Evolutionary conservation across 768 basidiomycete genomes (phyloP), one percentile per base, ranked within the genome.

Genomic region (Gloeopeniophorella convolvens): DNA sequence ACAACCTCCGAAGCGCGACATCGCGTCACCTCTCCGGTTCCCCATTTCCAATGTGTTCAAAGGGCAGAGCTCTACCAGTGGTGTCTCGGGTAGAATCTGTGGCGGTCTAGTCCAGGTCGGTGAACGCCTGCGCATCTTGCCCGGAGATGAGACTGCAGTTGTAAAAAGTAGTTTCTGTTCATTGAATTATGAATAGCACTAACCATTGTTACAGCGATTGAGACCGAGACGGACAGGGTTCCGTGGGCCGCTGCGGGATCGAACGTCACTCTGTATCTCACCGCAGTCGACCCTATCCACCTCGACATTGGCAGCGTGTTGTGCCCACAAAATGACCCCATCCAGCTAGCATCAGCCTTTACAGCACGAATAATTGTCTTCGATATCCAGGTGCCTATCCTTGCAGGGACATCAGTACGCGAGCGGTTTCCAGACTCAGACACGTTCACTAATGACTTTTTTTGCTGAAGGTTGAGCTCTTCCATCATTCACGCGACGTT

Each of bases 31-130:
- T 0, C 66, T 95, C 20, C 80, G 96, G 31, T 74, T 97, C 37
- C 96, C 96, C 0, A 79, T 98, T 18, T 87, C 92, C 11, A 98
- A 99, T 63, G 89, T 98, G 3, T 98, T 95, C 75, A 94, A 85
- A 66, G 87, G 89, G 3, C 84, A 85, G 61, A 80, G 83, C 13
- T 80, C 88, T 2, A 79, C 86, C 2, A 80, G 79, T 4, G 87
- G 82, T 0, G 80, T 97, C 0, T 78, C 84, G 20, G 96, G 96
- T 15, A 72, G 93, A 42, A 70, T 98, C 36, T 89, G 83, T 60
- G 82, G 85, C 35, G 96, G 96, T 5, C 72, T 97, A 31, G 76
- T 97, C 3, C 94, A 97, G 66, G 86, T 93, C 2, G 95, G 96
- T 2, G 94, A 98, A 69, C 75, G 79, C 33, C 59, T 98, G 31